Base-by-base conservation (phyloP, 2,329 filamentous ascomycete genomes). In the Hypoxylon rubiginosum region DNA sequence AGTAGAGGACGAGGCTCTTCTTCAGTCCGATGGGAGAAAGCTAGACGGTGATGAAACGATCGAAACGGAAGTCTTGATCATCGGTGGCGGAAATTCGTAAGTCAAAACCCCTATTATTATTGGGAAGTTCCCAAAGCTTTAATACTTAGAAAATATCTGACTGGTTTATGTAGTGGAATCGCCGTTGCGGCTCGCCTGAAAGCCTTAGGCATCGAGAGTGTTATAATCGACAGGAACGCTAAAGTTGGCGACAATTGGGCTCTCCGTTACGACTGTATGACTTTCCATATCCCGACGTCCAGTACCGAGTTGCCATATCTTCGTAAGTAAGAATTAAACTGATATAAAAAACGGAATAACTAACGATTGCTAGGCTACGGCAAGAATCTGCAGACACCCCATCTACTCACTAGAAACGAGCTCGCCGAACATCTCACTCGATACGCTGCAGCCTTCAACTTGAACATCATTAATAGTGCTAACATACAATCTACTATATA, bases 221-320 rank as follows among this genome's bases (percentile, higher is more conserved):
- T 82, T 15, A 74, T 82, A n/a, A 56, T 77, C 7, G 80, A 82
- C 17, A 71, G 71, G 5, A 79, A 81, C 17, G 43, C 73, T 1
- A 66, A 70, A 1, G 66, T 77, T 0, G 80, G 80, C 1, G 80
- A 82, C 61, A 82, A 79, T 61, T 82, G 80, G 81, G 70, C 71
- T 0, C 61, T 71, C 3, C 76, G 80, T 1, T 82, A 82, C 51
- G 79, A 82, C 53, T 76, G 67, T 49, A 34, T 81, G 58, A 66
- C 69, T n/a, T 80, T 83, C 41, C 81, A 83, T 57, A 66, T 81
- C 2, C 76, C 77, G 4, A 80, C 78, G 0, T 73, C 76, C 0
- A 72, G 69, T 36, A 79, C 76, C 55, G 74, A 81, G 21, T 62
- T 79, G 56, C 80, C 81, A 0, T 82, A 76, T 48, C 67, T 79